Base-by-base conservation (phyloP, 495 filamentous ascomycete genomes). In the Bathelium albidoporum region DNA sequence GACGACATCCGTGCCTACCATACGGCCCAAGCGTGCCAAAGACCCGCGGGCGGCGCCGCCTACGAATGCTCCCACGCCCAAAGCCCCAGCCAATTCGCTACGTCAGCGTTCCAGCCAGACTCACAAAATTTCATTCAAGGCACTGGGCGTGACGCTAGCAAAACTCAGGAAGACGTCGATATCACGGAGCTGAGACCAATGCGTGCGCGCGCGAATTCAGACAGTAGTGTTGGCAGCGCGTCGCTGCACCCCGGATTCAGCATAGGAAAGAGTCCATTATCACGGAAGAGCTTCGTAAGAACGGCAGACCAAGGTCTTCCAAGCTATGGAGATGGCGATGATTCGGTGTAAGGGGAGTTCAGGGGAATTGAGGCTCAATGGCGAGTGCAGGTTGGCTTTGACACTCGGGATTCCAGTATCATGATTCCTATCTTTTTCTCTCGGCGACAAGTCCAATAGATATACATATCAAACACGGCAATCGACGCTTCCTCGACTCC, bases 11-110 rank as follows among this genome's bases (percentile, higher is more conserved):
- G 58, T 14, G 29, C 64, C 1, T 74, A 73, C 60, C 69, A 70
- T 45, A 66, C 66, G 41, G 58, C 63, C 0, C 70, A 71, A 59
- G 69, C 66, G 14, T n/a, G 58, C 9, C 72, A 75, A 58, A 62
- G 61, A 53, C 70, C 73, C 11, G 70, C 73, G 2, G 72, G 74
- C 32, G 74, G 74, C 32, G 74, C 72, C 16, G 69, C 63, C 61
- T 74, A 65, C 62, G 73, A 76, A 64, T 36, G 39, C 2, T 34
- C 26, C 55, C 28, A 24, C 12, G 18, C 26, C 22, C 60, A 29
- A 32, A 20, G 43, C 43, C 26, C 16, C 29, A 24, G 45, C 43
- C n/a, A 22, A 14, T 26, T 22, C 2, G 32, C 52, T 34, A 24
- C 34, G 41, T 26, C 44, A 22, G 44, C 22, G 31, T 32, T 26